These are phyloP conservation scores for Aegilops longissima DNA, from an alignment of 176 grass and related monocot genomes.

Conservation along the genomic window DNA sequence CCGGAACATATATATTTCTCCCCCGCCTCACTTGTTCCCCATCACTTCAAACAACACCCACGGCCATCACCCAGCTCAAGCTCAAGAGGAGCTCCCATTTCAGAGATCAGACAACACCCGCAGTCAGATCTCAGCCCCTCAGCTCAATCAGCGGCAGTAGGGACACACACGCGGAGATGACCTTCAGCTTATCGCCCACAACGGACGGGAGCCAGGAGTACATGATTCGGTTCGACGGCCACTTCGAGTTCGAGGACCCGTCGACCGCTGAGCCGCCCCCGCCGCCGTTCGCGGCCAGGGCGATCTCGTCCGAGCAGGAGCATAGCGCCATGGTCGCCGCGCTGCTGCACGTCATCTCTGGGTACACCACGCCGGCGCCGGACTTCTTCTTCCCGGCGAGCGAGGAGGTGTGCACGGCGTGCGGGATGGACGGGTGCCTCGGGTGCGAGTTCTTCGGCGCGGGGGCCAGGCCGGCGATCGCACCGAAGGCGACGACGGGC, in stretches of 20 bases:
- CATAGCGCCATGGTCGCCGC: slow-evolving; percentile 29
- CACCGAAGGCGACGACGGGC: background rate
- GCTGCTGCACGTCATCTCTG: slow-evolving; percentile 70
- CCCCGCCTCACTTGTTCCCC: slow-evolving; percentile 13
- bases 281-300: background rate
- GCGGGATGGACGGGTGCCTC: slow-evolving; percentile 58
- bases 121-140: too few relatives aligned
- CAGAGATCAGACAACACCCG: too few relatives aligned
- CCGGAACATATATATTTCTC: slow-evolving; percentile 21
- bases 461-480: background rate
- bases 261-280: background rate
- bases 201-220: slow-evolving; percentile 28
- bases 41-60: slow-evolving; percentile 27
- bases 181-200: slow-evolving; percentile 8
- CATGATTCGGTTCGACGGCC: slow-evolving; percentile 43
- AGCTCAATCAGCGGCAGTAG: too few relatives aligned
- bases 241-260: background rate
- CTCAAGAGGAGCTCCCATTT: too few relatives aligned
- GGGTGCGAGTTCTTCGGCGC: slow-evolving; percentile 53
- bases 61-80: too few relatives aligned
- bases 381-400: slow-evolving; percentile 26
- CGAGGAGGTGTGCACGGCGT: slow-evolving; percentile 18
- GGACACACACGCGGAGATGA: background rate
- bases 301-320: slow-evolving; percentile 40
- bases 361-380: slow-evolving; percentile 38